Evolutionary conservation across 2,329 filamentous ascomycete genomes (phyloP), one percentile per base, ranked within the genome.

Genomic region (Amesomyces nigricolor): DNA sequence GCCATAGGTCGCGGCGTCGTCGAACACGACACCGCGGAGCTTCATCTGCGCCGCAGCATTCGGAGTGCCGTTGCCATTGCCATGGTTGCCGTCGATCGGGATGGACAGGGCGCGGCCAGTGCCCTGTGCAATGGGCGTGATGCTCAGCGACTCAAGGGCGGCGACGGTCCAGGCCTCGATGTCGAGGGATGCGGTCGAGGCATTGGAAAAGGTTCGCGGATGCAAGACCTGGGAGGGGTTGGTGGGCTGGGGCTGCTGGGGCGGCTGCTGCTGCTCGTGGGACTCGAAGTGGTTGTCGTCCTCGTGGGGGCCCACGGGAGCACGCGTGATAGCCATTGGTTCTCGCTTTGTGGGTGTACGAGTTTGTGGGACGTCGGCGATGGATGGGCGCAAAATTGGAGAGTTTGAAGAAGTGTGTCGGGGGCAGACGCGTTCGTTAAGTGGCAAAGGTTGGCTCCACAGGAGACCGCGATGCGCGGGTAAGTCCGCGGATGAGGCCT

Each of bases 61-160:
- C 22, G 49, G 6, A 29, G 29, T 13, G 10, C 19, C 14, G 42
- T 19, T 32, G 51, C 56, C 22, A 47, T 61, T 52, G 60, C 63
- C 44, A 61, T 59, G 60, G 51, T 64, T 61, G 30, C 83, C 81
- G 69, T 95, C 88, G 51, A 95, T 81, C 2, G 89, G 85, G 62
- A 95, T 94, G 47, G 85, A 78, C 51, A 95, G 78, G 4, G 84
- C 78, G 29, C 80, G 78, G 45, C 82, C 80, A 2, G 81, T 81
- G 52, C 83, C 84, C 47, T 78, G 76, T n/a, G 78, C 77, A 26
- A 75, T 66, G 9, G 81, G 75, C 0, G 81, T 78, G 42, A 85
- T 72, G 65, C 72, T 78, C 44, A 80, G 77, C 44, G 76, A 78
- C 63, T 79, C 73, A 45, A 83, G 75, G 5, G 81, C 79, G 16